Evolutionary conservation across 441 rosid species (phyloP).

Genomic region (Gossypium lobatum): DNA sequence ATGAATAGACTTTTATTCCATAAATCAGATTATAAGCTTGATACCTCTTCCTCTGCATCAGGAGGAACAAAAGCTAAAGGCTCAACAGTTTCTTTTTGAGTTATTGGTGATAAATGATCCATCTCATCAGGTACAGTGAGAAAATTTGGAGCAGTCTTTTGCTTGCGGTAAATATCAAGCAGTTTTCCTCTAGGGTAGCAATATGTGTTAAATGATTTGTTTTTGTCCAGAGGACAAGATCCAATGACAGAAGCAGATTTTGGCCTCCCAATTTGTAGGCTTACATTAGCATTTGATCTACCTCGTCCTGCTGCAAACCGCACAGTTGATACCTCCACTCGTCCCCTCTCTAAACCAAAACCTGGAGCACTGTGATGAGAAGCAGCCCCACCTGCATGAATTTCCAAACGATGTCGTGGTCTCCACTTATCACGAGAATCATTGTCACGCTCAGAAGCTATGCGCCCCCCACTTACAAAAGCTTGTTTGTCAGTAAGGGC

Average conservation of each 20-base stretch:
- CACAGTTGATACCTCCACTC: constrained; percentile 54
- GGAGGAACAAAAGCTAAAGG: constrained; percentile 85
- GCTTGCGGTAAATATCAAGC: constrained; percentile 77
- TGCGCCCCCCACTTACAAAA: constrained; percentile 35
- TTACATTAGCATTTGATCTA: constrained; percentile 33
- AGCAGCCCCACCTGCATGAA: constrained; percentile 37
- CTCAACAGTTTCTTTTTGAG: constrained; percentile 34
- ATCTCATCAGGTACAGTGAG: constrained; percentile 43
- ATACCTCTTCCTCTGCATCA: constrained; percentile 71
- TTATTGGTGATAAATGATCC: constrained; percentile 50
- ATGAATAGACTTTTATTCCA: neutral
- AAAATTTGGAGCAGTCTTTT: constrained; percentile 41
- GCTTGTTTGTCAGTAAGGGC: constrained; percentile 44
- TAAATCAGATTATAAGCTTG: constrained; percentile 5
- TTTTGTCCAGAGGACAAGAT: constrained; percentile 27
- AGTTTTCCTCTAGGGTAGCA: constrained; percentile 81
- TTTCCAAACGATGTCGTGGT: constrained; percentile 81
- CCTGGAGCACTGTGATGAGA: constrained; percentile 86
- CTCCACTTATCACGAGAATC: constrained; percentile 98
- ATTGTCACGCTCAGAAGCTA: constrained; percentile 58
- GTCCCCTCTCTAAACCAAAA: constrained; percentile 72
- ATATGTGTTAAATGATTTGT: constrained; percentile 16
- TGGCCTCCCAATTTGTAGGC: constrained; percentile 31
- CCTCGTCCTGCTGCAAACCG: constrained; percentile 88
- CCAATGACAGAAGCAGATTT: constrained; percentile 20